Base-by-base conservation (phyloP, 345 rosid genomes). In the Geranium brycei region DNA sequence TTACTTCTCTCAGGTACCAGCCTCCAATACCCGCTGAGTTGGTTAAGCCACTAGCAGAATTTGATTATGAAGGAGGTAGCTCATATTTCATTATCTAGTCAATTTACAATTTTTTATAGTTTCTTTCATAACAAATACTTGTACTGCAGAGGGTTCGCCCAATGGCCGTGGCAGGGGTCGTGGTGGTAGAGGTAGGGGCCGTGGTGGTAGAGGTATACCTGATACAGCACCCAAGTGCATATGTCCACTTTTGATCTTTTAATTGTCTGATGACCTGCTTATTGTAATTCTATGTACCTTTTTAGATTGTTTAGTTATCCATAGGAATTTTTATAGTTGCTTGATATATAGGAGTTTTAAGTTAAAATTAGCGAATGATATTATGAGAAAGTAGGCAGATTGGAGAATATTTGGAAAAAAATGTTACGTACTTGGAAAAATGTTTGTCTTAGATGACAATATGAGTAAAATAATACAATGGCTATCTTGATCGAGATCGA, bases 31-130 rank as follows among this genome's bases (percentile, higher is more conserved):
- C 72, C 5, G 47, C 66, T 0, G 67, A 69, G 13, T 62, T 35
- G 62, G 72, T 62, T 66, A 69, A 62, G 57, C 38, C 66, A 23
- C 57, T 47, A 3, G 15, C 55, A 69, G 66, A 62, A 7, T 68
- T 31, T 68, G 66, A 68, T 19, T 69, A 69, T 69, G 72, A 63
- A 12, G 67, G 66, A 38, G 66, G 67, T 47, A 47, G 53, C 53
- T 0, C 15, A 47, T 47, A 8, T 47, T 47, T 7, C 14, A 47
- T 8, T 2, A 47, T 11, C 53, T 47, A 47, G 12, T 23, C 28
- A 23, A 23, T 23, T 23, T 23, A 23, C 28, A 23, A 23, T 23
- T 23, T 23, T 23, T 23, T 23, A 23, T 23, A 23, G 28, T 23
- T 23, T 23, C 28, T 23, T 23, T 23, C 28, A 23, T 47, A 47